Evolutionary conservation across 805 yeast genomes (phyloP), one percentile per base, ranked within the genome.

Genomic region (Saturnispora sekii): DNA sequence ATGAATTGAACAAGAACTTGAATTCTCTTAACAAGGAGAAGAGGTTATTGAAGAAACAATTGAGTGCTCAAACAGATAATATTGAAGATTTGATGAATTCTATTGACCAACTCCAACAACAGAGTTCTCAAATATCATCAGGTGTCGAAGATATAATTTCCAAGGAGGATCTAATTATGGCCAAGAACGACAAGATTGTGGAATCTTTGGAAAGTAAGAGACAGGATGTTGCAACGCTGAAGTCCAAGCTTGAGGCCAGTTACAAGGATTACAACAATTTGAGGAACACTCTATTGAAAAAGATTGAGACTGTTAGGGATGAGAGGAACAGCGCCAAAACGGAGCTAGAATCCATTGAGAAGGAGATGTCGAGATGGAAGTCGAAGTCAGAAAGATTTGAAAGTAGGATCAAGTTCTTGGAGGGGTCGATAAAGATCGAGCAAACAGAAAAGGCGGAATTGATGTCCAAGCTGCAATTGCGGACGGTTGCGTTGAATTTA

Each of bases 221-320:
- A 10, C 11, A 30, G 14, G 41, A 31, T 9, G 39, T 16, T 18
- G 21, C 32, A 11, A 31, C 32, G 28, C 26, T 43, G 39, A 38
- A 30, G 10, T 9, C 12, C 5, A 36, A 43, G 26, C 35, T 43
- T n/a, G 32, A 43, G 28, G 16, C 32, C 26, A 36, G 41, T 26
- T 43, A 43, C 18, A 43, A 47, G 30, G 66, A 62, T 12, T 60
- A 58, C 49, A 59, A 65, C 48, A 43, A 33, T 11, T 58, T 62
- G 62, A 64, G 62, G 46, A 56, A 58, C 35, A 66, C 64, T 35
- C 44, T 64, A 26, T 30, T 60, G 11, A 46, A 45, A 32, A 59
- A 53, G 51, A 36, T 47, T 51, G 34, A 55, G 47, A 38, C 43
- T 45, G 28, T 55, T 18, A 18, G 40, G 28, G 35, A 40, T 6